Evolutionary conservation across 2,329 filamentous ascomycete genomes (phyloP), one percentile per base, ranked within the genome.

Genomic region (Pestalotiopsis sp.): DNA sequence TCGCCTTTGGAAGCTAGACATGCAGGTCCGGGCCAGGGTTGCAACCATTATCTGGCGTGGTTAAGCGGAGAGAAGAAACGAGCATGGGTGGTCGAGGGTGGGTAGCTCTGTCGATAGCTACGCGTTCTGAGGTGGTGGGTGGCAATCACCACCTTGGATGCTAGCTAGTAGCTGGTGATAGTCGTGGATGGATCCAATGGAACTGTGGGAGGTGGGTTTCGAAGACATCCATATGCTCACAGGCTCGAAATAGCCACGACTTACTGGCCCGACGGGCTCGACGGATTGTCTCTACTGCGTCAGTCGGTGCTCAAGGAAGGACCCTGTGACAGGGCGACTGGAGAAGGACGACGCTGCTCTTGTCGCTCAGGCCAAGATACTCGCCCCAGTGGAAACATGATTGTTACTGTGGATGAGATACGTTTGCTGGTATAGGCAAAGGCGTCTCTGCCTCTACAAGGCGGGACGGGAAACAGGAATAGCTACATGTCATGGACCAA

Each of bases 21-120:
- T 74, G 73, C 74, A 75, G 70, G 72, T 74, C 70, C 31, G 31
- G 71, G 70, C 71, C 72, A 72, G 72, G 73, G 73, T 67, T 74
- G 62, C 69, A 68, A 63, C 71, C 69, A 68, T 68, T 67, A 72
- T 68, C 68, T 71, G 69, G 71, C 49, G 56, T 67, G 67, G 58
- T 52, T 58, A 63, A 68, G 66, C 64, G 68, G 20, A 66, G 60
- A 63, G 59, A 39, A 36, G 31, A 63, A 49, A 41, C 25, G 58
- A 45, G 64, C 67, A 60, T 67, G 65, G 63, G 57, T 17, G 36
- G 67, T 65, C 66, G 61, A 66, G 52, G 38, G 57, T 45, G 6
- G 23, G 65, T 52, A 52, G 45, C n/a, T 52, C 45, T 52, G 14
- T n/a, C 17, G 45, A 52, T n/a, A 52, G 45, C 17, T 52, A 52